Conservation (phyloP, 495 filamentous ascomycete genomes). For the Penicillium malachiteum region DNA sequence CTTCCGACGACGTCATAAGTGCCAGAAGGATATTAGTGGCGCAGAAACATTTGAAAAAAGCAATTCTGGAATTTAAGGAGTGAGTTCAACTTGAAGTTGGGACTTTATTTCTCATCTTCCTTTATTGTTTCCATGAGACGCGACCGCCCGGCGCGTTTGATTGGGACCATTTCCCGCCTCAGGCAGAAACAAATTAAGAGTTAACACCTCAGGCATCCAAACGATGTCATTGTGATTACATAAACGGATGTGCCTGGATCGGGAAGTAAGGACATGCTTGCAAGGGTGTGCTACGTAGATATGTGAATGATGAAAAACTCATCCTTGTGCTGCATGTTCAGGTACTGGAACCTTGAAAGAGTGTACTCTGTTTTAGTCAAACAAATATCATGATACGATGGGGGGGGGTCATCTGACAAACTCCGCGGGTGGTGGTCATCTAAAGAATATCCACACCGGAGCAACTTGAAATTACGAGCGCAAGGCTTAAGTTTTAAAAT, state of each 20-base stretch:
- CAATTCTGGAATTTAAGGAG: no score
- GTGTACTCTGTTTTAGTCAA: no score
- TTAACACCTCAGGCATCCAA: not conserved
- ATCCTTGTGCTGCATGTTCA: no score
- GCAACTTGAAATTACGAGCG: not conserved
- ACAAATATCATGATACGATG: no score
- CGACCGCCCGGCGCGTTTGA: slow-evolving; percentile 7
- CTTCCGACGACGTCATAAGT: slow-evolving; percentile 23
- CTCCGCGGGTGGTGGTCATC: not conserved
- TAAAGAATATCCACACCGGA: no score
- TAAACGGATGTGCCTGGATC: not conserved
- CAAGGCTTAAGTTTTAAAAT: not conserved
- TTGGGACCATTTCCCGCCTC: not conserved
- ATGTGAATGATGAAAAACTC: no score
- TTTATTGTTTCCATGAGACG: slow-evolving; percentile 3
- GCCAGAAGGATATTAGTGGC: not conserved
- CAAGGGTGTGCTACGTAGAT: no score
- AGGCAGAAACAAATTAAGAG: not conserved
- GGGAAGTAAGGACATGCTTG: not conserved
- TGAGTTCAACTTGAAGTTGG: no score
- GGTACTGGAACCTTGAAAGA: no score
- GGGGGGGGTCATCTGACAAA: not conserved
- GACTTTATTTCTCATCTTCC: not conserved
- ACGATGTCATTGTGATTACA: not conserved
- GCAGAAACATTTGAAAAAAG: no score